Base-by-base conservation (phyloP, 768 basidiomycete species). In the Hirschioporus abietinus region DNA sequence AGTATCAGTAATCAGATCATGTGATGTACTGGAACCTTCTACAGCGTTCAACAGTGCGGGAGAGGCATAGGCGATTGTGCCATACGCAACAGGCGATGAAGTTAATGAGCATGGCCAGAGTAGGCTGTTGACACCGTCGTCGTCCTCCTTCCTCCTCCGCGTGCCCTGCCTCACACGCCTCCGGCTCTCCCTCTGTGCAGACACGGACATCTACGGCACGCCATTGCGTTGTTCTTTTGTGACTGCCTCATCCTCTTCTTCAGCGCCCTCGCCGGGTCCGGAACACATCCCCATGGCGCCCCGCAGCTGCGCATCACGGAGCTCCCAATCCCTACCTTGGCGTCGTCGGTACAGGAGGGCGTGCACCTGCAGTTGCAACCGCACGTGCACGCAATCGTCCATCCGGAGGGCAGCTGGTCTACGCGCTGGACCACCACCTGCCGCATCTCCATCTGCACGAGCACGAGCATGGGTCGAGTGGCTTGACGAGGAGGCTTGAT, bases 351-450 rank as follows among this genome's bases (percentile, higher is more conserved):
- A 10, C 42, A 77, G 7, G 75, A 73, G 65, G 72, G 71, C 23
- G 72, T 76, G 3, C 78, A 74, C 66, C 67, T 68, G n/a, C 68
- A 72, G 9, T 67, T 64, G 25, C 63, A 57, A 18, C 36, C 18
- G 60, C 61, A 69, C 63, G 70, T 69, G 20, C 71, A 72, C 8
- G 77, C 77, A 9, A 76, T 76, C 23, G 79, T 78, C 0, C 80
- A 81, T 23, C 86, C 85, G 26, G 81, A 79, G 0, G 78, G 76
- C 23, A 87, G 71, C 82, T 7, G 78, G 70, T 24, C 68, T 1
- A 65, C 72, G 27, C 60, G 71, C 17, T 66, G 81, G 58, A 78
- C 76, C 58, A 74, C 76, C 18, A 75, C 72, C 0, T 72, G 77
- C 1, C 74, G 71, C 4, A 74, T 10, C 42, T 52, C 74, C 15